These are phyloP conservation scores for Alternaria tenuissima DNA, from an alignment of 2,329 filamentous ascomycete genomes.

Conservation along the genomic window DNA sequence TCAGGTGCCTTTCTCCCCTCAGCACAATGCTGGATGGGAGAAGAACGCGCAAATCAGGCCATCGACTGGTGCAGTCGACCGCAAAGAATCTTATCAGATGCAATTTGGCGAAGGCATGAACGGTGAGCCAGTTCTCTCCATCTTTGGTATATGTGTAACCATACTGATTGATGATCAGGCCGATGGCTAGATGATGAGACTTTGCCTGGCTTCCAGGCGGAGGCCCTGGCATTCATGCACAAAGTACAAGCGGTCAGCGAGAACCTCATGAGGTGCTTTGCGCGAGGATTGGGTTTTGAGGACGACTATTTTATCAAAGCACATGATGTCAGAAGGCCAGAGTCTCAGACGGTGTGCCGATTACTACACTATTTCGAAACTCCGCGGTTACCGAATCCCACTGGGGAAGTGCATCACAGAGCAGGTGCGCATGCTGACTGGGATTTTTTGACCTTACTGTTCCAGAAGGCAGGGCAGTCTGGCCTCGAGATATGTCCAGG, in stretches of 20 bases:
- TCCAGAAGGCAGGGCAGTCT: constrained; percentile 67
- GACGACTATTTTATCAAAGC: constrained; percentile 65
- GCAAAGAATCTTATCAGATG: constrained; percentile 70
- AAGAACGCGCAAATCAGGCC: constrained; percentile 49
- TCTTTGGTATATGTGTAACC: not conserved
- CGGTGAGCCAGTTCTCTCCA: constrained; percentile 35
- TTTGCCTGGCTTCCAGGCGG: constrained; percentile 60
- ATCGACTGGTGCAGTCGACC: constrained; percentile 66
- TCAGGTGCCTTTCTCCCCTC: constrained; percentile 59
- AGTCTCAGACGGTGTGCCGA: constrained; percentile 63
- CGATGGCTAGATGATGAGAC: constrained; percentile 60
- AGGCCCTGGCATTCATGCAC: constrained; percentile 63
- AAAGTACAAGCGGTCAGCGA: constrained; percentile 63
- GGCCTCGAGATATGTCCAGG: constrained; percentile 72
- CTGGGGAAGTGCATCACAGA: constrained; percentile 60
- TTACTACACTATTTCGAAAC: constrained; percentile 64
- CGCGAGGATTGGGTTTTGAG: constrained; percentile 63
- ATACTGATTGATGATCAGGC: constrained; percentile 18
- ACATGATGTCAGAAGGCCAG: constrained; percentile 60
- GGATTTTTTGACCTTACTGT: constrained; percentile 69
- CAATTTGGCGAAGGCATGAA: constrained; percentile 67
- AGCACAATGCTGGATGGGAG: constrained; percentile 68
- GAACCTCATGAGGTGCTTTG: constrained; percentile 66
- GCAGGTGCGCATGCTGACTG: constrained; percentile 72
- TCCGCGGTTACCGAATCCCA: constrained; percentile 44